These are phyloP conservation scores for Pleurotus cornucopiae DNA, from an alignment of 768 basidiomycete species.

Conservation along the genomic window DNA sequence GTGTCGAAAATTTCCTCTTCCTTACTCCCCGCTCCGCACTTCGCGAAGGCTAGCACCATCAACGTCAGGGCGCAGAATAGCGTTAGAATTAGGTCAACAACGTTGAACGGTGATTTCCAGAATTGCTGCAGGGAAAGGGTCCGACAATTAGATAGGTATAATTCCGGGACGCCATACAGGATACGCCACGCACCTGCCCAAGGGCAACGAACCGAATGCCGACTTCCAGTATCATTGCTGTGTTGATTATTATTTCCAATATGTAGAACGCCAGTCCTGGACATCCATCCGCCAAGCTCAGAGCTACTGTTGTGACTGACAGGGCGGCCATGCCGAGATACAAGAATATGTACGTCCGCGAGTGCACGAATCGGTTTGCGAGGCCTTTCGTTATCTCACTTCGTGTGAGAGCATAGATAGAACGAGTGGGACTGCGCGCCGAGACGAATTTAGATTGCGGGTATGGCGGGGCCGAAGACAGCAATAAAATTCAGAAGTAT, in stretches of 20 bases:
- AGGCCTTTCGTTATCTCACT: constrained; percentile 81
- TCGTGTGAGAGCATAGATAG: constrained; percentile 82
- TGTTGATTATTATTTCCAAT: constrained; percentile 85
- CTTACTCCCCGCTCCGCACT: constrained; percentile 77
- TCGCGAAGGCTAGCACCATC: constrained; percentile 83
- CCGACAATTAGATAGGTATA: constrained; percentile 2
- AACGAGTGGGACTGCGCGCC: constrained; percentile 58
- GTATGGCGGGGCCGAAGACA: not conserved
- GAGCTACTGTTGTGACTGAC: constrained; percentile 79
- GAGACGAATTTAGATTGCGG: constrained; percentile 9
- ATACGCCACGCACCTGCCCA: constrained; percentile 64
- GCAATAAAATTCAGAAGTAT: not conserved
- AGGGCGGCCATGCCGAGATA: constrained; percentile 88
- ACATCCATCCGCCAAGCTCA: constrained; percentile 81
- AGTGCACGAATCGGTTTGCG: constrained; percentile 89
- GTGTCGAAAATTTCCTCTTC: constrained; percentile 95
- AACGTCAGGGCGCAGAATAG: constrained; percentile 87
- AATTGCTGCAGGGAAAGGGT: constrained; percentile 66
- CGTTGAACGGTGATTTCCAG: constrained; percentile 92
- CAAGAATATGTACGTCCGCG: constrained; percentile 79
- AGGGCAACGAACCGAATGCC: constrained; percentile 88
- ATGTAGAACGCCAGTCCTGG: constrained; percentile 87
- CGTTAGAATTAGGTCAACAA: constrained; percentile 85
- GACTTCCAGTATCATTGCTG: constrained; percentile 92
- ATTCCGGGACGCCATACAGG: not conserved